A percentile compares a stretch with the other conserved stretches of the same genome.
Conservation (phyloP, 1,139 yeast genomes). For the Pichia sp. region DNA sequence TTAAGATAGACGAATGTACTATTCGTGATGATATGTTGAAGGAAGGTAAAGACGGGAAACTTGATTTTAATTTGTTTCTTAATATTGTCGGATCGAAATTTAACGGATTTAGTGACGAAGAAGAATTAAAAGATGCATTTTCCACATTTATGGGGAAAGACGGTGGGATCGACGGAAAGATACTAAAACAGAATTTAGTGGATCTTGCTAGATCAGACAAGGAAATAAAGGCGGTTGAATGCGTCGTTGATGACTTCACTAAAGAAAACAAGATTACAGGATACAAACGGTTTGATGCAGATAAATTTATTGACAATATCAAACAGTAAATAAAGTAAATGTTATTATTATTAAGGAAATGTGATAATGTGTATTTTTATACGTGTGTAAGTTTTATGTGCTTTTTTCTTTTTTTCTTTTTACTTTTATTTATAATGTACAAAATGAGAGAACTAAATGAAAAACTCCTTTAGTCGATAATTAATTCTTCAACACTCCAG, state of each 20-base stretch:
- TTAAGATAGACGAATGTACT: conserved; percentile 4
- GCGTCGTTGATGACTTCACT: conserved; percentile 46
- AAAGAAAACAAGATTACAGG: conserved; percentile 53
- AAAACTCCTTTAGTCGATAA: conserved; percentile 62
- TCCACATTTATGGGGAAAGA: conserved; percentile 44
- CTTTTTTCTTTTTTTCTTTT: neutral
- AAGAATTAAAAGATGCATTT: conserved; percentile 59
- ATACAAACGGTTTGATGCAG: conserved; percentile 47
- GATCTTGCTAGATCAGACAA: conserved; percentile 40
- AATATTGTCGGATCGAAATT: conserved; percentile 60
- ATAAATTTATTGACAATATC: conserved; percentile 50
- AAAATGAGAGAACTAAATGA: neutral
- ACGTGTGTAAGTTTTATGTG: neutral
- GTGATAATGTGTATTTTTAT: neutral
- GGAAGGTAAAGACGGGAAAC: conserved; percentile 31
- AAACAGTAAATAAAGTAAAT: conserved; percentile 14
- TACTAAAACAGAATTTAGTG: conserved; percentile 44
- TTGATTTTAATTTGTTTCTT: conserved; percentile 67
- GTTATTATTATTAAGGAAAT: neutral
- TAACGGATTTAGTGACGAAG: conserved; percentile 50
- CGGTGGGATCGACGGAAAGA: conserved; percentile 40
- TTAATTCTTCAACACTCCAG: conserved; percentile 98
- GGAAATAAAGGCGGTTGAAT: conserved; percentile 37
- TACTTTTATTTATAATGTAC: conserved; percentile 10
- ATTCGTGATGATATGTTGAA: conserved; percentile 38